Conservation (phyloP, 108 stramenopile genomes). For the Cylindrotheca closterium region DNA sequence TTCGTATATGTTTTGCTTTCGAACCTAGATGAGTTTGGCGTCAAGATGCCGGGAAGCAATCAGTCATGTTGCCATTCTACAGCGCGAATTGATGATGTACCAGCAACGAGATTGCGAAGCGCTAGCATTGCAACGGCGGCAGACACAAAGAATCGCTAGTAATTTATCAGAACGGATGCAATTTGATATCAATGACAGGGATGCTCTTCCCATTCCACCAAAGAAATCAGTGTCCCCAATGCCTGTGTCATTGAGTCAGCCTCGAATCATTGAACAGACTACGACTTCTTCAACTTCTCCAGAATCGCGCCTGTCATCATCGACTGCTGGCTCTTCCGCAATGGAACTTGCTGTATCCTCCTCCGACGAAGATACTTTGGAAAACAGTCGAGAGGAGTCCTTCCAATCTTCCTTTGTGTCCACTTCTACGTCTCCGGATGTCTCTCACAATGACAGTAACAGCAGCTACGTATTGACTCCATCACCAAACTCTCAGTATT, state of each 20-base stretch:
- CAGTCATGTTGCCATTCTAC: slow-evolving; percentile 60
- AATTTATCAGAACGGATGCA: slow-evolving; percentile 25
- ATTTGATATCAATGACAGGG: no score
- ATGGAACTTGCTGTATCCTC: no score
- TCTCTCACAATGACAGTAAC: neutral
- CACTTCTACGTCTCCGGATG: neutral
- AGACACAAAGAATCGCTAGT: slow-evolving; percentile 27
- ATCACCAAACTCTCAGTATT: neutral
- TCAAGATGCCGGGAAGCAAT: slow-evolving; percentile 77
- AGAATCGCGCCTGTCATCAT: no score
- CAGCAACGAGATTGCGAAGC: slow-evolving; percentile 54
- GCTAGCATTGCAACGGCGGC: slow-evolving; percentile 37
- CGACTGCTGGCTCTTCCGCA: no score
- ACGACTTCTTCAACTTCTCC: neutral
- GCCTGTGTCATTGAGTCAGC: no score
- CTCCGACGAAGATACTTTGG: no score
- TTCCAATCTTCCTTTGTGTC: neutral
- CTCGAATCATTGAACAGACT: neutral
- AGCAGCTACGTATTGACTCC: neutral
- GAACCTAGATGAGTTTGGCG: slow-evolving; percentile 80
- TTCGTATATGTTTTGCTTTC: neutral
- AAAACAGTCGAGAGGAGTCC: no score
- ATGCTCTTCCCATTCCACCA: no score
- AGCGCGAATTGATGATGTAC: slow-evolving; percentile 59
- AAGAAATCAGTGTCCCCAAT: no score